phyloP scores from a whole-genome alignment of 345 rosid species.

The Linum usitatissimum region DNA sequence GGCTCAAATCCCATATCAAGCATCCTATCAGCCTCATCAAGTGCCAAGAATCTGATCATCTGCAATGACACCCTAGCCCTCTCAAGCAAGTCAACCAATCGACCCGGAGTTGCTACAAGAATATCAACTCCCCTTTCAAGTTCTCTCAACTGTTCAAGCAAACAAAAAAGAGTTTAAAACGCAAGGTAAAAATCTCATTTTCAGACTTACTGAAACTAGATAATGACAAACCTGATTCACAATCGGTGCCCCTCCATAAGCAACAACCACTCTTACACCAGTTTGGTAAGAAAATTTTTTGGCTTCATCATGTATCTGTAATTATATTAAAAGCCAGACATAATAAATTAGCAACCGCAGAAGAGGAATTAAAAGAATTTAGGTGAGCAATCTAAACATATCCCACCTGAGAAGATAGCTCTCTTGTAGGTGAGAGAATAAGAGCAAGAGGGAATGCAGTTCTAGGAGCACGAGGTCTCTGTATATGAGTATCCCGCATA shows the following conservation, averaged over 20 bases:
- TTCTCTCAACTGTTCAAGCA: slow-evolving; percentile 64
- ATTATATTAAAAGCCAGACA: not conserved
- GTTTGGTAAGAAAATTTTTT: slow-evolving; percentile 93
- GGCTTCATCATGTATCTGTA: slow-evolving; percentile 98
- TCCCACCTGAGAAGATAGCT: slow-evolving; percentile 86
- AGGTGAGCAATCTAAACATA: not conserved
- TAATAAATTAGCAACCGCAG: not conserved
- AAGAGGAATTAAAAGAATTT: not conserved
- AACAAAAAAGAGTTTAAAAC: not conserved
- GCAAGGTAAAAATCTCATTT: not conserved
- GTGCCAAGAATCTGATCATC: slow-evolving; percentile 80
- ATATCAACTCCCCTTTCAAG: slow-evolving; percentile 97
- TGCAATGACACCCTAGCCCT: slow-evolving; percentile 92
- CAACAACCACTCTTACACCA: slow-evolving; percentile 94
- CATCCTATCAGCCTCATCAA: slow-evolving; percentile 99
- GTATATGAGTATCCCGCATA: slow-evolving; percentile 38
- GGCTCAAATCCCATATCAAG: slow-evolving; percentile 99
- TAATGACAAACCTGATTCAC: slow-evolving; percentile 56
- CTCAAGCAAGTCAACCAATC: slow-evolving; percentile 89
- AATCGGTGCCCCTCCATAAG: slow-evolving; percentile 96
- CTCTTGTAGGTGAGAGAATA: slow-evolving; percentile 95
- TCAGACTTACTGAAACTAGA: too few species aligned
- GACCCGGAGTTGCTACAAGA: slow-evolving; percentile 98
- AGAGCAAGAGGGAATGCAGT: slow-evolving; percentile 87
- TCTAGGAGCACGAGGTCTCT: slow-evolving; percentile 77